These are phyloP conservation scores for Colletotrichum endophyticum DNA, from an alignment of 2,329 filamentous ascomycete genomes.

Conservation along the genomic window DNA sequence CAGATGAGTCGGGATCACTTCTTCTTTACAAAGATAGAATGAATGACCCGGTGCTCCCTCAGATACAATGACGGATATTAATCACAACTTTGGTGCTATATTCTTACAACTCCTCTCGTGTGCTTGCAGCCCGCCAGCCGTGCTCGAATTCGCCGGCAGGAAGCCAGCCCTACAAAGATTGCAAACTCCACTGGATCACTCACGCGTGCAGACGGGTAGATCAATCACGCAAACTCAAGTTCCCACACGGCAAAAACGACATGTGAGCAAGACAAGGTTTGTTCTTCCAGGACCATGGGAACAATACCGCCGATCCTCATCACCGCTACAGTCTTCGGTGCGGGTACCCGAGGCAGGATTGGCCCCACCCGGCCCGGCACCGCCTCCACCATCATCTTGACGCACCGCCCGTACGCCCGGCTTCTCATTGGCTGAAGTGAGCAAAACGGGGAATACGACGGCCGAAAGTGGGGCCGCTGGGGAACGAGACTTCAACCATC, in stretches of 20 bases:
- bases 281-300: background rate
- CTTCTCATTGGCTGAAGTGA: background rate
- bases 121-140: background rate
- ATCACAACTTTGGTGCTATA: background rate
- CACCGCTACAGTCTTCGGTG: background rate
- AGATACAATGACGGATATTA: background rate
- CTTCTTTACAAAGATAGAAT: constrained; percentile 46
- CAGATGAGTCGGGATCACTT: constrained; percentile 49
- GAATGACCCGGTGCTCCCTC: background rate
- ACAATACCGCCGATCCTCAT: background rate
- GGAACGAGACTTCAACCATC: background rate
- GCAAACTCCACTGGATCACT: background rate
- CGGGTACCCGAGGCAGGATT: background rate
- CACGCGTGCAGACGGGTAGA: background rate
- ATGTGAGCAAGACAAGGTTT: background rate
- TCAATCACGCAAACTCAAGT: background rate
- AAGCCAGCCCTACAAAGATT: background rate
- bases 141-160: background rate
- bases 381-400: background rate
- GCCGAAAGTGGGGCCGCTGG: background rate
- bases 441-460: background rate
- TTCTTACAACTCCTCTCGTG: background rate
- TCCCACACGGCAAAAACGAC: background rate
- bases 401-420: background rate
- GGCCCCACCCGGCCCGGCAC: background rate